A percentile compares a stretch with the other conserved stretches of the same genome.
Evolutionary conservation across 2,329 filamentous ascomycete species (phyloP).

Genomic region (Diplodia intermedia): DNA sequence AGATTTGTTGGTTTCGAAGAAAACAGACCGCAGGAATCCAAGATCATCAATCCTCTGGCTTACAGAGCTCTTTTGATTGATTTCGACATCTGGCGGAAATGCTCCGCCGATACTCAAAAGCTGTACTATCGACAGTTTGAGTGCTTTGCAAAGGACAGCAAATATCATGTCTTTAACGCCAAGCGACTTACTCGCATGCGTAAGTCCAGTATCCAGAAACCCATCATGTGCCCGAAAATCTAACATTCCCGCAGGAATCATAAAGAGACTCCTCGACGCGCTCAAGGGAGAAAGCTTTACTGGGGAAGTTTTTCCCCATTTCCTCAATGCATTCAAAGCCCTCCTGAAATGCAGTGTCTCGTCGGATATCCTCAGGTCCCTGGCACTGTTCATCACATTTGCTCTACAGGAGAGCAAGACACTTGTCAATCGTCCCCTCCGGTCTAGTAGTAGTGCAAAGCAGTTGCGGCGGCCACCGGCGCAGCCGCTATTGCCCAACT

Average conservation of each 20-base stretch:
- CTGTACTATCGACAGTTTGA: conserved; percentile 94
- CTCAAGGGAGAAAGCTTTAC: conserved; percentile 84
- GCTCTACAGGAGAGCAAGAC: conserved; percentile 73
- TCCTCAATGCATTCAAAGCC: conserved; percentile 78
- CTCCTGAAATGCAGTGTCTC: conserved; percentile 82
- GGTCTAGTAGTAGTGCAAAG: conserved; percentile 44
- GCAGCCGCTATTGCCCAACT: conserved; percentile 37
- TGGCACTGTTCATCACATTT: conserved; percentile 93
- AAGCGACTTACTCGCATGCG: conserved; percentile 88
- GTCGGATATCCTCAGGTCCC: conserved; percentile 81
- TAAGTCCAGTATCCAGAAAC: conserved; percentile 55
- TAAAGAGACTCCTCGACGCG: conserved; percentile 87
- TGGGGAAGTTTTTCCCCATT: conserved; percentile 73
- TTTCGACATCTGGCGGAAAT: conserved; percentile 88
- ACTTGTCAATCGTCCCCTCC: conserved; percentile 45
- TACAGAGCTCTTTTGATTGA: conserved; percentile 93
- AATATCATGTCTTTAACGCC: conserved; percentile 90
- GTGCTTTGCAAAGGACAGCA: conserved; percentile 86
- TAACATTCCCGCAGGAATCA: conserved; percentile 68
- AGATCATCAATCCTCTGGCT: conserved; percentile 93
- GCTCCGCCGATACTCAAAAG: conserved; percentile 76
- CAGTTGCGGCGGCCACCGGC: conserved; percentile 41
- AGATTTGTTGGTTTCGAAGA: conserved; percentile 89
- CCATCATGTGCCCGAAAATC: conserved; percentile 16
- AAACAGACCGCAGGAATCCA: conserved; percentile 79